These are phyloP conservation scores for Dendrocalamus latiflorus DNA, from an alignment of 202 grass and related monocot genomes.

Conservation along the genomic window DNA sequence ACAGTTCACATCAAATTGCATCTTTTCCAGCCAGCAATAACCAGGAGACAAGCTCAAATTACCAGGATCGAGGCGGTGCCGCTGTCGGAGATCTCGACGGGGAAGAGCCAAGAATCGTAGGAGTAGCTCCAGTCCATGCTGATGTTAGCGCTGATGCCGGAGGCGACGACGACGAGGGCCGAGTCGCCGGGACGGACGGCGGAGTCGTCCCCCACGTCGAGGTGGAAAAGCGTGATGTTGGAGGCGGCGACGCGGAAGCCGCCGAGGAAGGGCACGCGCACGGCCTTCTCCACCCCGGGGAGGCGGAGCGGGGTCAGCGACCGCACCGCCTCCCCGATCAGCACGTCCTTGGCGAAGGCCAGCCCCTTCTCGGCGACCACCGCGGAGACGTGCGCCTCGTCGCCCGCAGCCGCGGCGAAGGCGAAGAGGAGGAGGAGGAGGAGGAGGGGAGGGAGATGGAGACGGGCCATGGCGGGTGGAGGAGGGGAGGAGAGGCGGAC, in stretches of 20 bases:
- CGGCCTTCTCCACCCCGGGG: conserved; percentile 60
- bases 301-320: conserved; percentile 68
- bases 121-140: no score
- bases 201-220: conserved; percentile 58
- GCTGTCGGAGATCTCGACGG: no score
- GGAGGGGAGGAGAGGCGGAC: neutral
- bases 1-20: no score
- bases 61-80: no score
- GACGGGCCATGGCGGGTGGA: conserved; percentile 31
- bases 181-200: conserved; percentile 43
- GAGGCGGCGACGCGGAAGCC: conserved; percentile 48
- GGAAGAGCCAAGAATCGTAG: no score
- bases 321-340: conserved; percentile 62
- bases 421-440: conserved; percentile 16
- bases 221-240: conserved; percentile 66
- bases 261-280: conserved; percentile 63
- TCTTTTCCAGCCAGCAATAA: no score
- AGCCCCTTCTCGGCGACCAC: conserved; percentile 62
- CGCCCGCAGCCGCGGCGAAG: neutral
- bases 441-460: conserved; percentile 15
- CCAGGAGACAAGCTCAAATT: no score
- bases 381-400: conserved; percentile 49
- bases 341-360: conserved; percentile 73
- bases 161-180: conserved; percentile 65
- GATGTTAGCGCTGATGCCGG: conserved; percentile 63